Evolutionary conservation across 106 monocot species (phyloP).

Genomic region (Narthecium ossifragum): DNA sequence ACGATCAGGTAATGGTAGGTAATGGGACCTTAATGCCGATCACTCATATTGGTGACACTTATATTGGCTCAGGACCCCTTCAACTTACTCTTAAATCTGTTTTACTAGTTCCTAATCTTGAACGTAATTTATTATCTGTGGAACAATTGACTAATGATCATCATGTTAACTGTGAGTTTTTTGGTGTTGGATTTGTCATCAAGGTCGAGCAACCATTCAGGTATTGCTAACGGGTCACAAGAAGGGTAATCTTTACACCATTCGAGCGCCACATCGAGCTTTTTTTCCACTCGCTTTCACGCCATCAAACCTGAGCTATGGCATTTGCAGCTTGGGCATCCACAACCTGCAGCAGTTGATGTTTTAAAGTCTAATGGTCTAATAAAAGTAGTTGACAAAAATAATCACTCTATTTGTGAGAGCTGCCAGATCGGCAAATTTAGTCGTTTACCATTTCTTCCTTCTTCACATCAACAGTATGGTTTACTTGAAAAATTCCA

Average conservation of each 20-base stretch:
- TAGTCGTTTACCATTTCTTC: neutral
- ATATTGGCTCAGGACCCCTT: neutral
- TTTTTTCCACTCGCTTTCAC: neutral
- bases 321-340: neutral
- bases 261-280: neutral
- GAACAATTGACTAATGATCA: neutral
- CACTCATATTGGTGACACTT: neutral
- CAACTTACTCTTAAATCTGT: neutral
- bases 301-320: neutral
- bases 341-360: neutral
- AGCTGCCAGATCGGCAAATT: neutral
- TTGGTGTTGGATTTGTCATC: neutral
- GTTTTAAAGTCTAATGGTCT: neutral
- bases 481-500: neutral
- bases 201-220: neutral
- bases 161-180: neutral
- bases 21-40: neutral
- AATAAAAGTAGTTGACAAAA: neutral
- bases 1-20: neutral
- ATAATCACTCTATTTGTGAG: neutral
- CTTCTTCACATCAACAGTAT: neutral
- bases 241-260: neutral
- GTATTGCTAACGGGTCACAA: neutral
- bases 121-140: neutral
- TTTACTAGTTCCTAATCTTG: neutral